phyloP scores from a whole-genome alignment of 1,284 basidiomycete genomes.

The Marasmius oreades region DNA sequence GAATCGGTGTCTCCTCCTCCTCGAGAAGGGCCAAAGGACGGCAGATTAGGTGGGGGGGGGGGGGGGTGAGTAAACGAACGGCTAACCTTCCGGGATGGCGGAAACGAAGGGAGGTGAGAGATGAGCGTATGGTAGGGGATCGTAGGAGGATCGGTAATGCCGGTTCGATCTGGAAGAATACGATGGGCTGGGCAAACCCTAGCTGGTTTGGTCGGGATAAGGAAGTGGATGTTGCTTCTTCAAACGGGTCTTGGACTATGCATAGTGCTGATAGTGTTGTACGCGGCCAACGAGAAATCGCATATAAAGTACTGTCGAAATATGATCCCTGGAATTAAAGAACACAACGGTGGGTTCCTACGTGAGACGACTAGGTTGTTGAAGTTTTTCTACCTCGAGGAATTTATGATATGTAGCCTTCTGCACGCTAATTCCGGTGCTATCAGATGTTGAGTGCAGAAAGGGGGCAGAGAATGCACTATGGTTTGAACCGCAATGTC shows the following conservation, averaged over 20 bases:
- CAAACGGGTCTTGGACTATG: conserved; percentile 61
- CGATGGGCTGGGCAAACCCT: conserved; percentile 68
- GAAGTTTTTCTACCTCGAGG: conserved; percentile 42
- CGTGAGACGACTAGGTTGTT: neutral
- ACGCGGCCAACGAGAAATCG: conserved; percentile 56
- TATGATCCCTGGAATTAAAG: conserved; percentile 51
- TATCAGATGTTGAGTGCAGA: conserved; percentile 1
- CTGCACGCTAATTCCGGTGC: conserved; percentile 44
- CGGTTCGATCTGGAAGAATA: conserved; percentile 63
- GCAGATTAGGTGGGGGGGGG: conserved; percentile 9
- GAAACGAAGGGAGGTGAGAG: conserved; percentile 47
- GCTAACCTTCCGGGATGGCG: conserved; percentile 56
- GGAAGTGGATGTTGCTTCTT: conserved; percentile 12
- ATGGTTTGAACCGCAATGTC: conserved; percentile 62
- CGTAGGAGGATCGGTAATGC: conserved; percentile 41
- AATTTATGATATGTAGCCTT: conserved; percentile 68
- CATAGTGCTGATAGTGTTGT: conserved; percentile 45
- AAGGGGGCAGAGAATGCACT: conserved; percentile 41
- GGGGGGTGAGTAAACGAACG: conserved; percentile 32
- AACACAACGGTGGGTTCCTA: neutral
- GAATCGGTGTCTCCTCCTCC: conserved; percentile 12
- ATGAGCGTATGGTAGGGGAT: conserved; percentile 36
- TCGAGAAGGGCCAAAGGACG: conserved; percentile 11
- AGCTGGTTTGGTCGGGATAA: neutral
- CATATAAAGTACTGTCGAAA: conserved; percentile 56